A percentile compares a stretch with the other conserved stretches of the same genome.
Conservation (phyloP, 2,329 filamentous ascomycete species). For the Grosmannia clavigera region DNA sequence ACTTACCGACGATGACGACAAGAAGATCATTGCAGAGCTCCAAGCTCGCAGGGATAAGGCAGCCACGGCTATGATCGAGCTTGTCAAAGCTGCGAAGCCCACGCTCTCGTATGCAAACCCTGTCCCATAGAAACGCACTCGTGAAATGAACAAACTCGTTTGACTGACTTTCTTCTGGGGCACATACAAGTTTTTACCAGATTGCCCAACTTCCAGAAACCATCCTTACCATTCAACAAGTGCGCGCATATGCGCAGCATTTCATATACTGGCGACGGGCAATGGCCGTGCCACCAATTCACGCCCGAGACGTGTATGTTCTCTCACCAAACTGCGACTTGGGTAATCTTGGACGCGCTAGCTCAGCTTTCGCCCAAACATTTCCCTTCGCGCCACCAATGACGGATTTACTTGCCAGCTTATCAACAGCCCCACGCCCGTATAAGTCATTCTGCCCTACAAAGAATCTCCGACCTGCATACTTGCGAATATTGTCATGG, state of each 20-base stretch:
- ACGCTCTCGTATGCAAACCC: slow-evolving; percentile 38
- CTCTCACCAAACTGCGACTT: slow-evolving; percentile 83
- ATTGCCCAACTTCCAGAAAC: slow-evolving; percentile 50
- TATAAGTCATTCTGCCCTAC: slow-evolving; percentile 78
- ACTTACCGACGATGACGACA: slow-evolving; percentile 73
- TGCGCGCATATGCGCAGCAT: slow-evolving; percentile 80
- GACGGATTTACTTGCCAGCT: slow-evolving; percentile 72
- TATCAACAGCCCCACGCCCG: slow-evolving; percentile 68
- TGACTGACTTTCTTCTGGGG: background rate
- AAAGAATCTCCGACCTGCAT: slow-evolving; percentile 75
- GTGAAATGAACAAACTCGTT: background rate
- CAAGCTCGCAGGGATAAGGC: slow-evolving; percentile 66
- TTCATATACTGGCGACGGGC: slow-evolving; percentile 94
- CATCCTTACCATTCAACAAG: slow-evolving; percentile 63
- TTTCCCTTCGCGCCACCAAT: slow-evolving; percentile 78
- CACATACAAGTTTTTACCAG: slow-evolving; percentile 41
- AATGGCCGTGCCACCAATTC: slow-evolving; percentile 79
- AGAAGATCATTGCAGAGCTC: slow-evolving; percentile 59
- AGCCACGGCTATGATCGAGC: slow-evolving; percentile 66
- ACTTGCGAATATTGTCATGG: slow-evolving; percentile 88
- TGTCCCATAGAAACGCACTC: background rate
- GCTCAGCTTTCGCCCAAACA: slow-evolving; percentile 57
- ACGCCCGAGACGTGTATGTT: slow-evolving; percentile 82
- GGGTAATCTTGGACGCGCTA: slow-evolving; percentile 54
- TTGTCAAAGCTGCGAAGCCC: slow-evolving; percentile 62